Evolutionary conservation across 495 filamentous ascomycete species (phyloP).

Genomic region (Penicillium taxi): DNA sequence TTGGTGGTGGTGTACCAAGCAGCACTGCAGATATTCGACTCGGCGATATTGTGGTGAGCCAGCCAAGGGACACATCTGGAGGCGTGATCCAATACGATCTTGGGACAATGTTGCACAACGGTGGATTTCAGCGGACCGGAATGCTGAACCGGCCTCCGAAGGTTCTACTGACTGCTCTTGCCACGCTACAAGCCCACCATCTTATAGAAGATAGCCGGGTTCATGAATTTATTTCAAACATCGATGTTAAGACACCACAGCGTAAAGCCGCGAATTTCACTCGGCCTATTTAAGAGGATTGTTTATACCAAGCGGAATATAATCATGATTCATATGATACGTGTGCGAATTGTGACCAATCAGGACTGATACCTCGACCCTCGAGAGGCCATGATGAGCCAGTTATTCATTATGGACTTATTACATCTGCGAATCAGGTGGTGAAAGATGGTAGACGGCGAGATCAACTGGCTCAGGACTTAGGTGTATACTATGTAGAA

Average conservation of each 20-base stretch:
- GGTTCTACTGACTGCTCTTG: slow-evolving; percentile 20
- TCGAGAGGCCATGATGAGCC: slow-evolving; percentile 11
- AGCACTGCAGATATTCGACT: slow-evolving; percentile 29
- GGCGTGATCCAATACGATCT: slow-evolving; percentile 39
- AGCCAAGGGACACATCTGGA: slow-evolving; percentile 17
- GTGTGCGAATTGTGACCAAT: slow-evolving; percentile 14
- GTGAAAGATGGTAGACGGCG: slow-evolving; percentile 15
- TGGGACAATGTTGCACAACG: slow-evolving; percentile 22
- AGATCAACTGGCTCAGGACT: slow-evolving; percentile 12
- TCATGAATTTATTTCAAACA: slow-evolving; percentile 7
- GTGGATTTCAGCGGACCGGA: slow-evolving; percentile 24
- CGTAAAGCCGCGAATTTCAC: slow-evolving; percentile 5
- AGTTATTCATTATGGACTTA: slow-evolving; percentile 19
- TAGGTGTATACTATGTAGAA: slow-evolving; percentile 26
- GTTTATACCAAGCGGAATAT: slow-evolving; percentile 23
- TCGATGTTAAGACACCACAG: slow-evolving; percentile 5
- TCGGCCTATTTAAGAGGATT: slow-evolving; percentile 16
- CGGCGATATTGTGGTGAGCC: slow-evolving; percentile 40
- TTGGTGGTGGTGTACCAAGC: slow-evolving; percentile 28
- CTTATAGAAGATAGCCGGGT: slow-evolving; percentile 10
- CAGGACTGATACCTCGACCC: slow-evolving; percentile 8
- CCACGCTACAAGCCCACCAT: slow-evolving; percentile 6
- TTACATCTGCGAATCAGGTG: slow-evolving; percentile 22
- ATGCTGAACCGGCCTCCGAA: slow-evolving; percentile 22
- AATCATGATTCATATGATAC: slow-evolving; percentile 12